phyloP scores from a whole-genome alignment of 2,329 filamentous ascomycete species.

The Fusarium graminum region DNA sequence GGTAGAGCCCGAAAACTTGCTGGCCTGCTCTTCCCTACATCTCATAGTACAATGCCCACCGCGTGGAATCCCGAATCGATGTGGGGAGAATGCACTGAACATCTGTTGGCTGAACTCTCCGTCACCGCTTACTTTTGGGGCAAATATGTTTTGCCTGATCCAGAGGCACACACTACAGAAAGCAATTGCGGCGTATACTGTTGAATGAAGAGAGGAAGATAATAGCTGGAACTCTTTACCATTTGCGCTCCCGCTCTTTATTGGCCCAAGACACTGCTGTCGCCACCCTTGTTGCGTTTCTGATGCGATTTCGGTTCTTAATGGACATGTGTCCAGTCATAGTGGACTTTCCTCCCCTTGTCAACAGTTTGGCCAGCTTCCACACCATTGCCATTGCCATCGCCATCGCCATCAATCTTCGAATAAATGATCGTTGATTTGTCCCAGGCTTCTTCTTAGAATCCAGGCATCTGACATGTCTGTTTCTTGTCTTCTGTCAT shows the following conservation, averaged over 20 bases:
- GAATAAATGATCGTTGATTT: not conserved
- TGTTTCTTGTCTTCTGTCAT: constrained; percentile 7
- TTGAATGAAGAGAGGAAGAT: constrained; percentile 13
- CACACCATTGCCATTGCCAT: constrained; percentile 14
- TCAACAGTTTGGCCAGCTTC: constrained; percentile 19
- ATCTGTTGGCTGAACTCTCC: constrained; percentile 17
- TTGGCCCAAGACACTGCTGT: constrained; percentile 9
- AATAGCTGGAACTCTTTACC: constrained; percentile 3
- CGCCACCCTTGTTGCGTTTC: constrained; percentile 22
- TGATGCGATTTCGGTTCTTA: constrained; percentile 31
- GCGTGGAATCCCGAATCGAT: not conserved
- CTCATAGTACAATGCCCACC: not conserved
- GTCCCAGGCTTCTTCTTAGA: constrained; percentile 11
- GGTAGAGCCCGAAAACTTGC: constrained; percentile 12
- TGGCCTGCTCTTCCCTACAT: constrained; percentile 20
- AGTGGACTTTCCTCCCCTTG: constrained; percentile 24
- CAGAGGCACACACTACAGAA: not conserved
- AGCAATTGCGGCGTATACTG: not conserved
- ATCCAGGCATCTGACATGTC: constrained; percentile 26
- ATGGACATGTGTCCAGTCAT: constrained; percentile 11
- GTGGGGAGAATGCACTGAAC: constrained; percentile 34
- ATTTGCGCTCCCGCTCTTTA: not conserved
- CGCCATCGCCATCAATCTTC: not conserved
- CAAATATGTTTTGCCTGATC: constrained; percentile 28
- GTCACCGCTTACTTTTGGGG: constrained; percentile 23